Evolutionary conservation across 345 rosid species (phyloP), one percentile per base, ranked within the genome.

Genomic region (Ceriops decandra): DNA sequence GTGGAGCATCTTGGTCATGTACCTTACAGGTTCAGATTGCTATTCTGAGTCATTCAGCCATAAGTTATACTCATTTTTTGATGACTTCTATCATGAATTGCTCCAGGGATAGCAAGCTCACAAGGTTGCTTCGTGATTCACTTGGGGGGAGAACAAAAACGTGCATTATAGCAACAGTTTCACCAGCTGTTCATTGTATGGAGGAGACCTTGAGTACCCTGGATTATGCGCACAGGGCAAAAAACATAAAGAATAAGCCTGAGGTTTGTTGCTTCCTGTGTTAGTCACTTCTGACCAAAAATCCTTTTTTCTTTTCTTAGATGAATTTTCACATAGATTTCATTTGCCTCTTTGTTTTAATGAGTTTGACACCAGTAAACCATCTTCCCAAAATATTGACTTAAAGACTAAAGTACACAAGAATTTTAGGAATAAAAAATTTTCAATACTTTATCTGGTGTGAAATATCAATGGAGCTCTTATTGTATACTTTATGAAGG

Each of bases 81-180:
- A 10, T 4, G 20, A 57, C 60, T 58, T 72, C 26, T 73, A 57
- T 74, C 57, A 49, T 35, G 27, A 27, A 63, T 52, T 80, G 78
- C 59, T 82, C 11, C 81, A 91, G 99, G 92, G 99, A 95, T 79
- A 95, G 99, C 82, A 95, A 95, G 83, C 95, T 95, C 67, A 95
- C 99, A n/a, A 85, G 99, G 65, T 80, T 95, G 72, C 90, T 95
- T 68, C 97, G 98, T 72, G 99, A 95, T 84, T 95, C 99, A 54
- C 96, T 95, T 36, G 99, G 99, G 5, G 99, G 99, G 82, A 86
- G 98, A 83, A 95, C 98, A 10, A 95, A 95, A 83, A 95, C 99
- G 42, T 95, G 99, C 82, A 88, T 95, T 66, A 95, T 95, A 80
- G 98, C 99, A 54, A 95, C 98, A 63, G 98, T 95, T 81, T 95